Percentiles rank a stretch among this genome's conserved stretches.
Conservation (phyloP, 441 rosid species). For the Croton setiger region DNA sequence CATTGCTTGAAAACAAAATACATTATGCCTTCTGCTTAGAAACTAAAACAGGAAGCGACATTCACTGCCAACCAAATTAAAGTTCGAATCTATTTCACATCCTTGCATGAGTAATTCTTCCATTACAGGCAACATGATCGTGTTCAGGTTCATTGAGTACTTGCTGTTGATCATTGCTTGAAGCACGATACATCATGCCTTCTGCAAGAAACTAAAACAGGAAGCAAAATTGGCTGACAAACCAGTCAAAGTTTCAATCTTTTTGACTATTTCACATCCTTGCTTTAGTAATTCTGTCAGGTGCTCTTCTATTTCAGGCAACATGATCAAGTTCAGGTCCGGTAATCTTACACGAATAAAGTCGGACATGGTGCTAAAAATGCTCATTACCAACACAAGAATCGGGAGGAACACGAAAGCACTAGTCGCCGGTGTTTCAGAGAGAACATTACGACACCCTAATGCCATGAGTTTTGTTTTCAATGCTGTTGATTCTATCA, state of each 20-base stretch:
- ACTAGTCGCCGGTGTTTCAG: constrained; percentile 82
- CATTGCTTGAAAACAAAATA: background rate
- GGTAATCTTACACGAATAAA: constrained; percentile 58
- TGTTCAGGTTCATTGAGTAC: no score
- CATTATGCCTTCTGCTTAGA: background rate
- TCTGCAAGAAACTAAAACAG: no score
- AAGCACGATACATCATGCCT: no score
- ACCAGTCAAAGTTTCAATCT: background rate
- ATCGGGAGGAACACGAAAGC: constrained; percentile 91
- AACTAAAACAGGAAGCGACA: background rate
- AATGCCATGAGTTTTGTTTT: constrained; percentile 68
- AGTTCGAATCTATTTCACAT: no score
- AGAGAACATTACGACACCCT: constrained; percentile 65
- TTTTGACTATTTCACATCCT: constrained; percentile 19
- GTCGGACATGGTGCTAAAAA: constrained; percentile 56
- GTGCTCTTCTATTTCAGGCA: no score
- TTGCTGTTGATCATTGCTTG: no score
- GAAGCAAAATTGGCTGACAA: no score
- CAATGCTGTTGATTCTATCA: constrained; percentile 74
- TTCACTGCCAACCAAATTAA: background rate
- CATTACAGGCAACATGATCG: no score
- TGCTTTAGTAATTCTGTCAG: no score
- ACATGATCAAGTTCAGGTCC: constrained; percentile 82
- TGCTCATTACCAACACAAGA: constrained; percentile 89
- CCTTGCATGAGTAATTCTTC: no score